Conservation (phyloP, 2,329 filamentous ascomycete genomes). For the Cadophora luteo-olivacea region DNA sequence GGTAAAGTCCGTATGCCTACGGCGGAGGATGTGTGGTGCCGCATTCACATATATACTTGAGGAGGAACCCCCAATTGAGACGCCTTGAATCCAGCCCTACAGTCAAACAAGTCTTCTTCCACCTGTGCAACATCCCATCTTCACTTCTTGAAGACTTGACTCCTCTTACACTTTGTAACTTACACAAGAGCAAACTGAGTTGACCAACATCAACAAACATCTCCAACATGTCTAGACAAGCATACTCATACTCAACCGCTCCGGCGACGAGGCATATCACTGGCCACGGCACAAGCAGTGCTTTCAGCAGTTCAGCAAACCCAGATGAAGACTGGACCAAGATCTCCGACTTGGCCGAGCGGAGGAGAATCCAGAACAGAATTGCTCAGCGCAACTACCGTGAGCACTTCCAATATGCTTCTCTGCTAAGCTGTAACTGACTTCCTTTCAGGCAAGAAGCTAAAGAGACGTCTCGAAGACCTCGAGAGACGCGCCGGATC, state of each 20-base stretch:
- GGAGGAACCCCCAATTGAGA: constrained; percentile 35
- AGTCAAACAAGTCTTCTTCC: constrained; percentile 17
- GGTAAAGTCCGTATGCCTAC: constrained; percentile 37
- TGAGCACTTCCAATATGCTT: constrained; percentile 54
- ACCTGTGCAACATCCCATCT: constrained; percentile 16
- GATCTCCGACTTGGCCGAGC: constrained; percentile 95
- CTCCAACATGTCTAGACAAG: constrained; percentile 43
- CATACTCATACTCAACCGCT: constrained; percentile 42
- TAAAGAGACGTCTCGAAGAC: constrained; percentile 87
- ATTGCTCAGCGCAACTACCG: constrained; percentile 98
- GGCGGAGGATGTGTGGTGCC: constrained; percentile 34
- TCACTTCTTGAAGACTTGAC: constrained; percentile 22
- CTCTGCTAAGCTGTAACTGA: constrained; percentile 26
- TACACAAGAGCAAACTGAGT: constrained; percentile 24
- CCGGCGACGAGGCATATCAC: constrained; percentile 65
- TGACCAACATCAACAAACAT: constrained; percentile 28
- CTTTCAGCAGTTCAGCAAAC: constrained; percentile 92
- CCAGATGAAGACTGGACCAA: constrained; percentile 99
- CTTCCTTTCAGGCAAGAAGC: constrained; percentile 77
- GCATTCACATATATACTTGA: constrained; percentile 42
- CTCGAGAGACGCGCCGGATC: constrained; percentile 79
- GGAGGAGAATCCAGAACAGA: constrained; percentile 93
- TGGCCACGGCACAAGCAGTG: constrained; percentile 84
- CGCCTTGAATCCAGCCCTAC: constrained; percentile 32
- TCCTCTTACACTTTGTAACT: constrained; percentile 24